Conservation (phyloP, 2,329 filamentous ascomycete genomes). For the Colletotrichum zoysiae region DNA sequence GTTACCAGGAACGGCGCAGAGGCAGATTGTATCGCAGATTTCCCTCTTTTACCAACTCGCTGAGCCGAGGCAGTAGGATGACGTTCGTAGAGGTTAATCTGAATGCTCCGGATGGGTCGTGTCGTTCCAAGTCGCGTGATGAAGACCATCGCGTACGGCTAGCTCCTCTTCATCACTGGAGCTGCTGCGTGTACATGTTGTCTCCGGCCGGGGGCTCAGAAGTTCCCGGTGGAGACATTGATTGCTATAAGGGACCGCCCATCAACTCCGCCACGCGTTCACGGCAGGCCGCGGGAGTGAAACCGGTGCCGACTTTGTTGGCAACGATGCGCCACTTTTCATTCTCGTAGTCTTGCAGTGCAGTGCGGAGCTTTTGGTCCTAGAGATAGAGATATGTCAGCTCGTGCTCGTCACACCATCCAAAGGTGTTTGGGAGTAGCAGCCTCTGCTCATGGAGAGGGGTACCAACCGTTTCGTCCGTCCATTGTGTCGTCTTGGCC, state of each 20-base stretch:
- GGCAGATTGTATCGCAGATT: neutral
- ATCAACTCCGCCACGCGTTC: conserved; percentile 79
- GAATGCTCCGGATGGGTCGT: conserved; percentile 25
- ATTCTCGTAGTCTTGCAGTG: conserved; percentile 87
- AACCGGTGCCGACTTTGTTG: conserved; percentile 90
- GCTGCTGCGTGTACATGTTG: conserved; percentile 60
- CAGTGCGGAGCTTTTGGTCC: conserved; percentile 82
- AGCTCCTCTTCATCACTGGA: conserved; percentile 48
- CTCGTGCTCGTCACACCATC: conserved; percentile 4
- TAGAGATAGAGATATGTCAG: conserved; percentile 52
- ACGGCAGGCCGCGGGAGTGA: conserved; percentile 87
- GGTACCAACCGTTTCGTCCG: conserved; percentile 84
- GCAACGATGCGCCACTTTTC: conserved; percentile 95
- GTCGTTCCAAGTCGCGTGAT: conserved; percentile 40
- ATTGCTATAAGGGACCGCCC: conserved; percentile 66
- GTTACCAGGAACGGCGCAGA: conserved; percentile 28
- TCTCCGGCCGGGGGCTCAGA: conserved; percentile 61
- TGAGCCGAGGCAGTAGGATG: conserved; percentile 12
- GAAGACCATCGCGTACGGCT: conserved; percentile 39
- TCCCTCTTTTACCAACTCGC: conserved; percentile 4
- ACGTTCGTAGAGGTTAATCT: conserved; percentile 20
- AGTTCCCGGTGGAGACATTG: conserved; percentile 64
- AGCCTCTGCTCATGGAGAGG: neutral
- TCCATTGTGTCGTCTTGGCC: conserved; percentile 94
- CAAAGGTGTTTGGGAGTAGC: conserved; percentile 44